These are phyloP conservation scores for Acanthamoeba rhysodes DNA, from an alignment of 208 protist species.

Conservation along the genomic window DNA sequence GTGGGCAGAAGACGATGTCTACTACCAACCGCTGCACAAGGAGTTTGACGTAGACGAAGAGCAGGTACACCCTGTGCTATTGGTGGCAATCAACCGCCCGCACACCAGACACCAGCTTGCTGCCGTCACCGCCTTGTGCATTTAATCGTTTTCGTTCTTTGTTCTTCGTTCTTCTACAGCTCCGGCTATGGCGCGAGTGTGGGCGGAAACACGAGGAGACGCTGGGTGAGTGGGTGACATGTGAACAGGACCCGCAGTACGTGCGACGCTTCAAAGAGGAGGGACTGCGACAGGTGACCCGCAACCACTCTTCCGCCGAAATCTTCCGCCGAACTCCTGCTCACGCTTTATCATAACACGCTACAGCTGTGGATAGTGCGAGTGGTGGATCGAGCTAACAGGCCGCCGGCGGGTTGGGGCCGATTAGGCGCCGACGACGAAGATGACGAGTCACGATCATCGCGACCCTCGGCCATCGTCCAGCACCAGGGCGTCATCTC, in stretches of 20 bases:
- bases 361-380: slow-evolving; percentile 17
- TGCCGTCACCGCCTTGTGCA: neutral
- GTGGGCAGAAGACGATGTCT: slow-evolving; percentile 25
- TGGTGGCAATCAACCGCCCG: neutral
- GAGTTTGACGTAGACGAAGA: slow-evolving; percentile 41
- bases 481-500: slow-evolving; percentile 21
- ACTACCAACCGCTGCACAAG: neutral
- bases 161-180: neutral
- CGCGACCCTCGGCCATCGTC: neutral
- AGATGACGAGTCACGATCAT: neutral
- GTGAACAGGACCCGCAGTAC: slow-evolving; percentile 27
- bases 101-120: neutral
- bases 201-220: neutral
- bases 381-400: neutral
- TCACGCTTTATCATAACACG: neutral
- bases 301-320: no score
- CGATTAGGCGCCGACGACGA: neutral
- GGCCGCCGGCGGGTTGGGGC: neutral
- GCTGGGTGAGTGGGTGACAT: neutral
- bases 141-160: neutral
- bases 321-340: neutral
- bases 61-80: neutral
- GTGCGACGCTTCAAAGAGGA: slow-evolving; percentile 9
- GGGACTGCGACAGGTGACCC: neutral
- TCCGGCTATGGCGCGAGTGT: neutral